Conservation (phyloP, 805 yeast species). For the Teunomyces stri region DNA sequence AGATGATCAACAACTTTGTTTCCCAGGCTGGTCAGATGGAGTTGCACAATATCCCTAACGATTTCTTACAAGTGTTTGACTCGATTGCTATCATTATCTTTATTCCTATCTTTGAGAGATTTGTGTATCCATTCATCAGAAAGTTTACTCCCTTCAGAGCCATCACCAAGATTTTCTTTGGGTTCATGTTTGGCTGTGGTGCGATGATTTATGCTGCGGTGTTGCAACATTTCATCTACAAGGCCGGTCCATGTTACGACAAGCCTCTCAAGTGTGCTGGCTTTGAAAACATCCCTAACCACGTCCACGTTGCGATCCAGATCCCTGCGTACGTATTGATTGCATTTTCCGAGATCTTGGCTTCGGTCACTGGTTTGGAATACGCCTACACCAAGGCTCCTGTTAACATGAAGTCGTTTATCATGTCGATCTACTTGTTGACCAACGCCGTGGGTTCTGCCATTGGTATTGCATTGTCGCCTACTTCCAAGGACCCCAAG, state of each 20-base stretch:
- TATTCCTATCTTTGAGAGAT: constrained; percentile 66
- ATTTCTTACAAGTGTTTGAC: constrained; percentile 71
- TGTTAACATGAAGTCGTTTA: constrained; percentile 59
- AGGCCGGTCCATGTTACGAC: constrained; percentile 72
- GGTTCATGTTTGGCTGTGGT: constrained; percentile 62
- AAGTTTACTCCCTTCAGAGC: constrained; percentile 59
- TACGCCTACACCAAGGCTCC: constrained; percentile 86
- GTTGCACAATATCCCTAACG: constrained; percentile 76
- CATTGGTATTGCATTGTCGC: constrained; percentile 67
- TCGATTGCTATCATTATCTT: constrained; percentile 74
- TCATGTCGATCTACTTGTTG: constrained; percentile 63
- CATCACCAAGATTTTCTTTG: constrained; percentile 66
- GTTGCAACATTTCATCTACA: constrained; percentile 66
- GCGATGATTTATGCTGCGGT: constrained; percentile 78
- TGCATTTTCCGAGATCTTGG: constrained; percentile 75
- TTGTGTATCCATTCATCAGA: constrained; percentile 48
- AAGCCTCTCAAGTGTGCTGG: constrained; percentile 53
- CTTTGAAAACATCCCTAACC: constrained; percentile 43
- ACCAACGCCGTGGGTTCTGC: constrained; percentile 80
- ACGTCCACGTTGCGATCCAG: constrained; percentile 68
- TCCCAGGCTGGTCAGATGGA: constrained; percentile 76
- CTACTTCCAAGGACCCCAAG: constrained; percentile 67
- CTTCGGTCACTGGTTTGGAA: constrained; percentile 78
- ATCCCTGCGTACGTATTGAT: constrained; percentile 70
- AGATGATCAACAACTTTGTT: constrained; percentile 70